Evolutionary conservation across 257 asterid species (phyloP).

Genomic region (Jacaranda copaia): DNA sequence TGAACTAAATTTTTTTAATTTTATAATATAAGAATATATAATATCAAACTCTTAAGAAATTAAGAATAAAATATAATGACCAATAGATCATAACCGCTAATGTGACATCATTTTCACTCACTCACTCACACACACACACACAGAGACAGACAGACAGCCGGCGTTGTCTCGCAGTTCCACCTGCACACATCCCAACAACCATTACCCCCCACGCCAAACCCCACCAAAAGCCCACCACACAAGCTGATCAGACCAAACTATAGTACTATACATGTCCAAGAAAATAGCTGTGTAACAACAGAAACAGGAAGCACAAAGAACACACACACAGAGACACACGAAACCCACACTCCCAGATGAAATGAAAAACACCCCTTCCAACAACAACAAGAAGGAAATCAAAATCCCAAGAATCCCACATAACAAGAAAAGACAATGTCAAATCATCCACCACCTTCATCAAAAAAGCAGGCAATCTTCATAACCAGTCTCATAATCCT

Average conservation of each 20-base stretch:
- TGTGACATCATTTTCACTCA: too few relatives aligned
- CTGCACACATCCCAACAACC: conserved; percentile 11
- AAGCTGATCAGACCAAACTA: background rate
- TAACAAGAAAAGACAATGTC: background rate
- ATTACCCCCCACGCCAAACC: background rate
- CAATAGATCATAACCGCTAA: too few relatives aligned
- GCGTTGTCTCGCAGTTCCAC: background rate
- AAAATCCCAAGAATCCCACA: conserved; percentile 25
- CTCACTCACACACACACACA: conserved; percentile 1
- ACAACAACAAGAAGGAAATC: background rate
- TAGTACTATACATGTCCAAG: conserved; percentile 1
- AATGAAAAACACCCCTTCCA: background rate
- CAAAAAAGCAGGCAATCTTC: conserved; percentile 56
- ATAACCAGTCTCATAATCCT: conserved; percentile 61
- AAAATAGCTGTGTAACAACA: conserved; percentile 12
- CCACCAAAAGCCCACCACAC: background rate
- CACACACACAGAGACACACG: conserved; percentile 10
- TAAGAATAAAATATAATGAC: too few relatives aligned
- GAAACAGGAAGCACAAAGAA: background rate
- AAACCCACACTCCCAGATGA: background rate
- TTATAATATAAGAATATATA: too few relatives aligned
- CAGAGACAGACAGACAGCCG: background rate
- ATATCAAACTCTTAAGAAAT: too few relatives aligned
- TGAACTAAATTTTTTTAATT: too few relatives aligned
- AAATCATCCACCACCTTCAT: conserved; percentile 42